phyloP scores from a whole-genome alignment of 2,329 filamentous ascomycete genomes.

The Orbilia quercus region DNA sequence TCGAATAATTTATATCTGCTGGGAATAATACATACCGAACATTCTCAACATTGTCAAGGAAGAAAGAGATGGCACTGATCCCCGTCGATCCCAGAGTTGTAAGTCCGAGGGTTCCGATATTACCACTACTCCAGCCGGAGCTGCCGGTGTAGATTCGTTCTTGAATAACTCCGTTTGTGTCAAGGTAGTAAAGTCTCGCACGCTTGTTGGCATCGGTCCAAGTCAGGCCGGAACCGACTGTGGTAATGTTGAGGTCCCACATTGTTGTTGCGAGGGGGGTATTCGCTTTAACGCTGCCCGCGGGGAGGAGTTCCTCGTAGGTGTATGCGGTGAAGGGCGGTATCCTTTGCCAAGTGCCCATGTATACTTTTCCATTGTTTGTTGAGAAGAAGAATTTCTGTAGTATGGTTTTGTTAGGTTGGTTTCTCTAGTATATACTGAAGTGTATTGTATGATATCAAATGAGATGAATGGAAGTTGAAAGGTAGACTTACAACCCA shows the following conservation, averaged over 20 bases:
- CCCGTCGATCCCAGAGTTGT: slow-evolving; percentile 14
- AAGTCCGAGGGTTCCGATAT: slow-evolving; percentile 8
- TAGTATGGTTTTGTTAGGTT: not conserved
- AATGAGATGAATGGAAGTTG: not conserved
- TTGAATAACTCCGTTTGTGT: slow-evolving; percentile 17
- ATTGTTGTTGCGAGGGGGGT: slow-evolving; percentile 20
- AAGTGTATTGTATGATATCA: not conserved
- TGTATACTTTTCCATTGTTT: slow-evolving; percentile 43
- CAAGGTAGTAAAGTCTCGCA: slow-evolving; percentile 22
- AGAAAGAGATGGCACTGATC: slow-evolving; percentile 36
- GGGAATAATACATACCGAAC: slow-evolving; percentile 19
- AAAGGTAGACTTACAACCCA: slow-evolving; percentile 30
- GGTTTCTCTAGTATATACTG: not conserved
- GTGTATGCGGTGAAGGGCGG: slow-evolving; percentile 1
- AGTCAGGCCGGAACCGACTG: slow-evolving; percentile 23
- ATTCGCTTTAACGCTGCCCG: slow-evolving; percentile 30
- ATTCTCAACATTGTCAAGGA: slow-evolving; percentile 23
- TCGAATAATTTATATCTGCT: too few relatives aligned
- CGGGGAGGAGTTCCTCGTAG: slow-evolving; percentile 33
- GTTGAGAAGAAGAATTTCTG: slow-evolving; percentile 50
- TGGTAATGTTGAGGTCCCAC: slow-evolving; percentile 32
- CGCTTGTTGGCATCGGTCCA: slow-evolving; percentile 22
- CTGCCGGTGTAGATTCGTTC: slow-evolving; percentile 23
- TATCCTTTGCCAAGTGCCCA: slow-evolving; percentile 20
- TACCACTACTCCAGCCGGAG: slow-evolving; percentile 21